These are phyloP conservation scores for Paramecium sonneborni DNA, from an alignment of 73 alveolate species.

Conservation along the genomic window DNA sequence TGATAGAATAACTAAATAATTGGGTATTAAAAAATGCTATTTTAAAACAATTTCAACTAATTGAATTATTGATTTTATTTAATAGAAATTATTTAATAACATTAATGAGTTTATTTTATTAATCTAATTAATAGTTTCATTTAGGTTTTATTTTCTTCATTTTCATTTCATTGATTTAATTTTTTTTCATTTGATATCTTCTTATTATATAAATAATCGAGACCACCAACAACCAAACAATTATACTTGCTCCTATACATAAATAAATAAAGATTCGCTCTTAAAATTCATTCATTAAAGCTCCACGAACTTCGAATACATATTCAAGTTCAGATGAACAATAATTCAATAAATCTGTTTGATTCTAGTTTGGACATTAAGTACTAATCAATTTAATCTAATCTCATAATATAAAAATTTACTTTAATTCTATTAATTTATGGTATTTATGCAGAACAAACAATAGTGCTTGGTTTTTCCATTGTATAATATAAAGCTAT, in stretches of 20 bases:
- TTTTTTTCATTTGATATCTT: neutral
- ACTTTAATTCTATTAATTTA: neutral
- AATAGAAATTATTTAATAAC: too few relatives aligned
- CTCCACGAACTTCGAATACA: neutral
- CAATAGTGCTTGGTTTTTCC: neutral
- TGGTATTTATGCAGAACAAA: neutral
- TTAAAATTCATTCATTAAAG: neutral
- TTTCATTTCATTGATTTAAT: neutral
- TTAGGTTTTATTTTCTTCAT: neutral
- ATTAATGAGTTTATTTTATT: neutral
- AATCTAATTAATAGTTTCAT: neutral
- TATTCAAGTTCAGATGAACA: neutral
- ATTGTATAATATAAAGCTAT: neutral
- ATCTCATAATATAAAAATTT: neutral
- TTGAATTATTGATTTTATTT: too few relatives aligned
- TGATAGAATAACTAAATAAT: too few relatives aligned
- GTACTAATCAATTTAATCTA: neutral
- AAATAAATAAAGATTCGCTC: neutral
- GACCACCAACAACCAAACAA: neutral
- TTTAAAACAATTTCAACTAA: too few relatives aligned
- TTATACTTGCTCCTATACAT: neutral
- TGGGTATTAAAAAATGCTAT: too few relatives aligned
- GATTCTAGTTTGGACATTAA: neutral
- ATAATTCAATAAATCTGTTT: neutral
- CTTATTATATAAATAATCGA: neutral